Percentiles rank a stretch among this genome's conserved stretches.
Conservation (phyloP, 192 early-diverging fungal species). For the Coemansia reversa region DNA sequence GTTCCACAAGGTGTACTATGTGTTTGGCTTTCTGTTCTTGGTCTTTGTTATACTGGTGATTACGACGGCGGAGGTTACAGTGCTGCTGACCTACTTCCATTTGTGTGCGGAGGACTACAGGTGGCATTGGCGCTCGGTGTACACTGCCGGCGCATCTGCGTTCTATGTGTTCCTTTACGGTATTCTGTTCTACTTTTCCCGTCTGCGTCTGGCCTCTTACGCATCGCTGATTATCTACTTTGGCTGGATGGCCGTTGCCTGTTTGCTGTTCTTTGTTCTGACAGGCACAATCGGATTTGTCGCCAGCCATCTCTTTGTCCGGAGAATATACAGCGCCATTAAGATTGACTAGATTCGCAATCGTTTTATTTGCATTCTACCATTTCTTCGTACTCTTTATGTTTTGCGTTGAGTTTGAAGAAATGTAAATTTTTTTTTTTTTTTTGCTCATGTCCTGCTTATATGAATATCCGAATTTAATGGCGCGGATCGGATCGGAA, state of each 20-base stretch:
- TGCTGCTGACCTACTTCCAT: slow-evolving; percentile 88
- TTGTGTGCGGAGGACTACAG: slow-evolving; percentile 82
- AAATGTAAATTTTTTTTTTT: neutral
- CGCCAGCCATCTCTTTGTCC: slow-evolving; percentile 73
- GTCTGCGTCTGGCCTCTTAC: slow-evolving; percentile 73
- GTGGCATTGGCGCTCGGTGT: slow-evolving; percentile 90
- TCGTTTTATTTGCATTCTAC: neutral
- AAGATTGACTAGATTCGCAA: slow-evolving; percentile 67
- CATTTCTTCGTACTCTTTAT: neutral
- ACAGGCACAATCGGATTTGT: slow-evolving; percentile 81
- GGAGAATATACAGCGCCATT: slow-evolving; percentile 79
- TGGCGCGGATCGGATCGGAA: neutral
- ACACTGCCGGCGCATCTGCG: slow-evolving; percentile 80
- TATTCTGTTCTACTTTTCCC: slow-evolving; percentile 80
- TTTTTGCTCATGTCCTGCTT: neutral
- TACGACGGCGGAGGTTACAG: slow-evolving; percentile 82
- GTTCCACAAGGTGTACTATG: slow-evolving; percentile 91
- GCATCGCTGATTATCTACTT: slow-evolving; percentile 85
- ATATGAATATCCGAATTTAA: slow-evolving; percentile 2
- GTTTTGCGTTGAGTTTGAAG: neutral
- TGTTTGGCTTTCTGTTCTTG: slow-evolving; percentile 89
- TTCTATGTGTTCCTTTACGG: slow-evolving; percentile 89
- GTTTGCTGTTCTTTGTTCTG: slow-evolving; percentile 72
- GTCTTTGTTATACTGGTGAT: slow-evolving; percentile 83
- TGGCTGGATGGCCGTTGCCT: slow-evolving; percentile 81